Conservation (phyloP, 2,329 filamentous ascomycete species). For the Scedosporium boydii region DNA sequence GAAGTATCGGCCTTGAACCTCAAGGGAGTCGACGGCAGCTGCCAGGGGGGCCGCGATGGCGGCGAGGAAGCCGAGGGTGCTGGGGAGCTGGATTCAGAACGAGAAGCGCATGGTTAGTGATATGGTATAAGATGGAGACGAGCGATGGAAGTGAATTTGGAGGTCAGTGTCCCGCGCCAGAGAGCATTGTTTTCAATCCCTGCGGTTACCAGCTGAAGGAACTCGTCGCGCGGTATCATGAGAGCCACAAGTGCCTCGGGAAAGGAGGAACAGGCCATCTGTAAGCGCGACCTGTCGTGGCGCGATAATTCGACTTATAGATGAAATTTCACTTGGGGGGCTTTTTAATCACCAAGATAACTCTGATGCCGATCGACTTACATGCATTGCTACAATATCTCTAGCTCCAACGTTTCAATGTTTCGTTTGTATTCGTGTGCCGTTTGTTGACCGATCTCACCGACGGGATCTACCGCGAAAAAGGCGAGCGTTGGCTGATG, state of each 20-base stretch:
- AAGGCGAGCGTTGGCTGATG: not conserved
- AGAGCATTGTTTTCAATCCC: too few species aligned
- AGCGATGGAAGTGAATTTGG: not conserved
- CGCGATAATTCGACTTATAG: not conserved
- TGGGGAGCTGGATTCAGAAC: not conserved
- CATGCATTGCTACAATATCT: not conserved
- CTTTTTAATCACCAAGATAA: too few species aligned
- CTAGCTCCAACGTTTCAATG: not conserved
- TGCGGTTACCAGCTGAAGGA: too few species aligned
- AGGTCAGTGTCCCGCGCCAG: too few species aligned
- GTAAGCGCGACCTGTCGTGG: not conserved
- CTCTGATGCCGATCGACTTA: not conserved
- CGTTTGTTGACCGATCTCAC: not conserved
- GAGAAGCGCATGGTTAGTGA: not conserved
- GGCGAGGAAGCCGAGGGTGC: conserved; percentile 28
- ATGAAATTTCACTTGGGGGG: too few species aligned
- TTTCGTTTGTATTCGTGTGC: not conserved
- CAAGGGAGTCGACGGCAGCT: conserved; percentile 47
- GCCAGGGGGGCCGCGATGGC: conserved; percentile 43
- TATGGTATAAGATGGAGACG: not conserved
- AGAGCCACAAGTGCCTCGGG: too few species aligned
- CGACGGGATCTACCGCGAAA: not conserved
- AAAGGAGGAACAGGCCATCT: too few species aligned
- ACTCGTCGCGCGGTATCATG: too few species aligned
- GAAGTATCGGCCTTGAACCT: conserved; percentile 48